Percentiles rank a stretch among this genome's conserved stretches.
Evolutionary conservation across 306 rosid species (phyloP).

Genomic region (Dryas alaskensis): DNA sequence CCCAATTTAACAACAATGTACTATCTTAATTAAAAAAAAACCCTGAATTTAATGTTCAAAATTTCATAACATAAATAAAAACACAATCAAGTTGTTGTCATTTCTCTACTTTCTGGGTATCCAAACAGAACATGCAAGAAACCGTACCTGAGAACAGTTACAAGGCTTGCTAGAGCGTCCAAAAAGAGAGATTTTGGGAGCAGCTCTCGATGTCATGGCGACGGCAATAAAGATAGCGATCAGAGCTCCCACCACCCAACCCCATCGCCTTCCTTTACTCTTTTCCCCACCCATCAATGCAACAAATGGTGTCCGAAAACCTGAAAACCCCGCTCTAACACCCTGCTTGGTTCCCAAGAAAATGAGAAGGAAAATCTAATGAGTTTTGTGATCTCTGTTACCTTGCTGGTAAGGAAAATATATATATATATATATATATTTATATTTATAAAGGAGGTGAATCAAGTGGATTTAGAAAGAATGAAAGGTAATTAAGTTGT

Average conservation of each 20-base stretch:
- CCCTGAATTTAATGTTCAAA: neutral
- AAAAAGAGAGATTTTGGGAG: constrained; percentile 42
- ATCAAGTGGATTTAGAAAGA: neutral
- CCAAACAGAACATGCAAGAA: constrained; percentile 11
- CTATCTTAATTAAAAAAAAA: neutral
- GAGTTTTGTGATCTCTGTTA: neutral
- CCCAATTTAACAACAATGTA: neutral
- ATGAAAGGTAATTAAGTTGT: neutral
- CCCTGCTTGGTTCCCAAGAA: constrained; percentile 22
- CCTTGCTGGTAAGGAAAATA: neutral
- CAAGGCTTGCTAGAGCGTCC: constrained; percentile 59
- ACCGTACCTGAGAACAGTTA: constrained; percentile 60
- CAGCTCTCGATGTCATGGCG: constrained; percentile 48
- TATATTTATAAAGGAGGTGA: neutral
- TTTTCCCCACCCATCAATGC: constrained; percentile 38
- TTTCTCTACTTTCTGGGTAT: constrained; percentile 12
- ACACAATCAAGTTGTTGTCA: neutral
- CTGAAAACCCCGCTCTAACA: neutral
- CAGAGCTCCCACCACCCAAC: constrained; percentile 55
- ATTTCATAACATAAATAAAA: neutral
- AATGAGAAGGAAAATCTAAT: neutral
- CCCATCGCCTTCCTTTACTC: constrained; percentile 47
- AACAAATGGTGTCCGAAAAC: constrained; percentile 1
- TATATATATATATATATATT: too few relatives aligned
- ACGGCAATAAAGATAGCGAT: constrained; percentile 52